Evolutionary conservation across 2,329 filamentous ascomycete species (phyloP).

Genomic region (Beauveria brongniartii): DNA sequence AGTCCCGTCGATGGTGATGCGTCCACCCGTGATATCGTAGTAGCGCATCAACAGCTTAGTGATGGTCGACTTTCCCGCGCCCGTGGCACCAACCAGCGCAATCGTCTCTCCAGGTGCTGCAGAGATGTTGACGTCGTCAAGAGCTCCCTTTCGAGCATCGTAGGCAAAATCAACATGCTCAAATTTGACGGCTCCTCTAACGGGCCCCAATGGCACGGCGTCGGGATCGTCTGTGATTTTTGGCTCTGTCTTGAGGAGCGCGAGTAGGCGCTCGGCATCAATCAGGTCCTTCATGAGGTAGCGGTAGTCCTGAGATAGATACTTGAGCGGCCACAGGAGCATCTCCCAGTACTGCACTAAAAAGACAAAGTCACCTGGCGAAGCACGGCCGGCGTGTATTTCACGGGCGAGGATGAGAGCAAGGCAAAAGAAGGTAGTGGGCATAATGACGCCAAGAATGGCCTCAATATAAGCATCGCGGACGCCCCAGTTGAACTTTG

Average conservation of each 20-base stretch:
- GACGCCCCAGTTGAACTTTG: conserved; percentile 15
- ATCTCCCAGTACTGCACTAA: conserved; percentile 51
- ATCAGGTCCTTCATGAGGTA: conserved; percentile 39
- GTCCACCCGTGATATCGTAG: conserved; percentile 39
- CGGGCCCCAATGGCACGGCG: conserved; percentile 23
- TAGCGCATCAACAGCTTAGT: conserved; percentile 43
- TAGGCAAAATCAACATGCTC: conserved; percentile 15
- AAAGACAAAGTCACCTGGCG: conserved; percentile 53
- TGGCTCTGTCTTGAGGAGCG: conserved; percentile 24
- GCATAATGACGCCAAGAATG: conserved; percentile 33
- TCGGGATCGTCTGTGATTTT: conserved; percentile 33
- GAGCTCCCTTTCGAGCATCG: conserved; percentile 27
- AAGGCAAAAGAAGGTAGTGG: conserved; percentile 30
- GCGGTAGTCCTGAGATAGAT: conserved; percentile 29
- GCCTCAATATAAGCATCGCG: conserved; percentile 18
- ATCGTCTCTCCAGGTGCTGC: conserved; percentile 37
- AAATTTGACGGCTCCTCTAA: neutral
- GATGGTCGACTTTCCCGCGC: conserved; percentile 40
- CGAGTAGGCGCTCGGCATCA: conserved; percentile 37
- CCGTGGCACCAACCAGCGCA: conserved; percentile 38
- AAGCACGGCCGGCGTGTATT: conserved; percentile 21
- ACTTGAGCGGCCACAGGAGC: conserved; percentile 28
- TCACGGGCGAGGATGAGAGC: conserved; percentile 40
- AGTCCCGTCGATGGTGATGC: conserved; percentile 37
- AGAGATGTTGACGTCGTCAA: conserved; percentile 33